phyloP scores from a whole-genome alignment of 345 rosid genomes.

The Psidium guajava region DNA sequence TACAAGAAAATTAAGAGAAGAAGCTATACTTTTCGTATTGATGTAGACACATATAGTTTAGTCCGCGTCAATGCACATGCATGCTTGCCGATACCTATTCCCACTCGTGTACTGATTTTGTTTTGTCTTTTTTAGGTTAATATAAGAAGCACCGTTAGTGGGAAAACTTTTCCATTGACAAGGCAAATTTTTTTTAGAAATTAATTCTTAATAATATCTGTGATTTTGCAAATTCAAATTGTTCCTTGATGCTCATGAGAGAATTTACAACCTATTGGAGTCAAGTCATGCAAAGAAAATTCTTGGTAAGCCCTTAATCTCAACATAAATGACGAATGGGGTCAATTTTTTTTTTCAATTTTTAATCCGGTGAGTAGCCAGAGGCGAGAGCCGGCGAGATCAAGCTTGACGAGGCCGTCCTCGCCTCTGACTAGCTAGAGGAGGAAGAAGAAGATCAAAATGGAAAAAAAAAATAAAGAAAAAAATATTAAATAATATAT shows the following conservation, averaged over 20 bases:
- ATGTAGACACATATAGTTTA: neutral
- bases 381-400: too few relatives aligned
- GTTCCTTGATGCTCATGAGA: neutral
- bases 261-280: neutral
- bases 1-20: neutral
- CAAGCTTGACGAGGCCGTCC: too few relatives aligned
- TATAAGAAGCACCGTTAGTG: neutral
- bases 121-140: neutral
- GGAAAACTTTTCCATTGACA: neutral
- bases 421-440: too few relatives aligned
- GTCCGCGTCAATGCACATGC: neutral
- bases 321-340: neutral
- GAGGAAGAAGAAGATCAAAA: too few relatives aligned
- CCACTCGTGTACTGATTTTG: neutral
- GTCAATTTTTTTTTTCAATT: too few relatives aligned
- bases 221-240: neutral
- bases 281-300: neutral
- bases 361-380: too few relatives aligned
- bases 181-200: neutral
- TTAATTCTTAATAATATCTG: neutral
- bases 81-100: neutral
- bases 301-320: neutral
- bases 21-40: neutral
- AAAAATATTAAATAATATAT: too few relatives aligned
- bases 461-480: too few relatives aligned